A percentile compares a stretch with the other conserved stretches of the same genome.
phyloP scores from a whole-genome alignment of 129 eudicot species.

The Lactuca saligna region DNA sequence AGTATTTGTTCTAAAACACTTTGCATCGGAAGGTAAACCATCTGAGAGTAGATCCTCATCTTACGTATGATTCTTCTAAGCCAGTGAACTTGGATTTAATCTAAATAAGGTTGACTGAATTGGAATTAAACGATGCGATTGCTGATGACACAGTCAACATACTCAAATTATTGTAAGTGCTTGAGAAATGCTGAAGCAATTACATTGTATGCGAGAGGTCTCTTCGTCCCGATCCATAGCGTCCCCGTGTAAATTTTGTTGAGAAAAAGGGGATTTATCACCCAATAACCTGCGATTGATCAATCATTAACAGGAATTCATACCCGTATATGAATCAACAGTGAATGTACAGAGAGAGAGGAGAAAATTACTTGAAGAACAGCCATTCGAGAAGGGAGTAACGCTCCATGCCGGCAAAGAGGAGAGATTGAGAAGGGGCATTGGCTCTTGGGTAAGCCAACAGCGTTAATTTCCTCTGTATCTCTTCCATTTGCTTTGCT shows the following conservation, averaged over 20 bases:
- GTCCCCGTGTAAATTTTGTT: constrained; percentile 88
- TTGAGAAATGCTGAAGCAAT: neutral
- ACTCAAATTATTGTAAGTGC: neutral
- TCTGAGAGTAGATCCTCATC: constrained; percentile 5
- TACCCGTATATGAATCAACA: neutral
- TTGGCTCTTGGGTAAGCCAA: constrained; percentile 86
- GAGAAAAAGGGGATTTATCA: constrained; percentile 93
- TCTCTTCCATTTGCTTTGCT: constrained; percentile 95
- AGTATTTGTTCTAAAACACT: neutral
- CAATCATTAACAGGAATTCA: neutral
- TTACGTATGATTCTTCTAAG: neutral
- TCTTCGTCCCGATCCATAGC: constrained; percentile 96
- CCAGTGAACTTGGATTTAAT: constrained; percentile 3
- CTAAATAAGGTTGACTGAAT: constrained; percentile 3
- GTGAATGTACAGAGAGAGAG: neutral
- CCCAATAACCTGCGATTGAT: constrained; percentile 73
- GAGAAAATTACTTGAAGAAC: constrained; percentile 66
- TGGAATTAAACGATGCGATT: neutral
- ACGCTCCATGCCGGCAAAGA: constrained; percentile 99
- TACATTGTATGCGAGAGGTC: constrained; percentile 95
- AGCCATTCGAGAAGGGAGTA: constrained; percentile 99
- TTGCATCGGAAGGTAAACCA: constrained; percentile 2
- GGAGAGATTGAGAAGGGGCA: constrained; percentile 95
- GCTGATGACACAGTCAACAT: constrained; percentile 10
- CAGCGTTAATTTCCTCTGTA: constrained; percentile 70